Base-by-base conservation (phyloP, 192 early-diverging fungal species). In the Rhizophagus sp. region DNA sequence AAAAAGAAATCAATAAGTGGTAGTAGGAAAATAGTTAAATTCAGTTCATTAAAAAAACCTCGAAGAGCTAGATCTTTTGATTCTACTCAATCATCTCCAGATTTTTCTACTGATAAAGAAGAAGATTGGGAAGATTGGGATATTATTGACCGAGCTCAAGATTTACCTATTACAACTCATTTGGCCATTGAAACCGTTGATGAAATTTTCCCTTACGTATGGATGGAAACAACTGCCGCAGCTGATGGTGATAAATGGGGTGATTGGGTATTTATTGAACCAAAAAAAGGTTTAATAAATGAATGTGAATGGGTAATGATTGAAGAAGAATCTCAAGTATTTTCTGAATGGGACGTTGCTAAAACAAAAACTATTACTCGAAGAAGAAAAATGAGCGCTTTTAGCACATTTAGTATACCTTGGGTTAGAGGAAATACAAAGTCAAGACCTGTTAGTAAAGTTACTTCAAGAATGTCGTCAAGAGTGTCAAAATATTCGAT, bases 221-320 rank as follows among this genome's bases (percentile, higher is more conserved):
- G 78, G 78, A 79, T 79, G 67, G 78, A 79, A 71, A 71, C 52
- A 36, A 79, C 68, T 12, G 69, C 67, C 9, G 50, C 33, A n/a
- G 50, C 50, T 8, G 27, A 66, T 24, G 68, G 39, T n/a, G 78
- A 63, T 61, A 36, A 47, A 22, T 79, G 78, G 78, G 78, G 78
- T 17, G 78, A 79, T n/a, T 79, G 78, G 78, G 68, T 79, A 9
- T 79, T 79, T 25, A 71, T 79, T 30, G 78, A 79, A 62, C 78
- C 78, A 27, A 52, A 52, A 62, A 79, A 79, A 79, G 78, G 69
- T 19, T 62, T 79, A 7, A 10, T 71, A 25, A 25, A 79, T 36
- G 78, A 79, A 62, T 79, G 78, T n/a, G 78, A 79, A 62, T 79
- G 78, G 78, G 64, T 79, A 13, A 71, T 79, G 78, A 71, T 79